Percentiles rank a stretch among this genome's conserved stretches.
Evolutionary conservation across 75 land plant genomes (phyloP).

Genomic region (Gnetum montanum): DNA sequence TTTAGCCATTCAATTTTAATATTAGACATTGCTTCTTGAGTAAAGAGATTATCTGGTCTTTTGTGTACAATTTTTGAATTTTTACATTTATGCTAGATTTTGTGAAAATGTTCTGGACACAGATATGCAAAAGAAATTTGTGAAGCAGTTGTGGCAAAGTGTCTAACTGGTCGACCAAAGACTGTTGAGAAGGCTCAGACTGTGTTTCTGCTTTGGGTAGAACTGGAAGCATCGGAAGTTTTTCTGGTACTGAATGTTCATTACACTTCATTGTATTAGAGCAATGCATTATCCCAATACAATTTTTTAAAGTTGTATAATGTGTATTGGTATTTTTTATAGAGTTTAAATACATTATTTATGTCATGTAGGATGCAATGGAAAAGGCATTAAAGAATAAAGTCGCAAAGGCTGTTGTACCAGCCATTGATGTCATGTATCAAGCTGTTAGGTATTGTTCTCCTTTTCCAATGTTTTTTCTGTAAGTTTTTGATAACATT

Average conservation of each 20-base stretch:
- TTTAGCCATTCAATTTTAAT: too few species aligned
- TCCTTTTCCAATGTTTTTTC: not conserved
- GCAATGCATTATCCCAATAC: too few species aligned
- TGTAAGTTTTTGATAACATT: not conserved
- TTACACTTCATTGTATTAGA: too few species aligned
- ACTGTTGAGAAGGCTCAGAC: slow-evolving; percentile 96
- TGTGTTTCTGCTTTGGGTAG: slow-evolving; percentile 85
- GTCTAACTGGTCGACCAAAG: slow-evolving; percentile 90
- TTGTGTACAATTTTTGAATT: too few species aligned
- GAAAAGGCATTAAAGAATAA: slow-evolving; percentile 98
- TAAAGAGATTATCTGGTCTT: too few species aligned
- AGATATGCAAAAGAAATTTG: slow-evolving; percentile 94
- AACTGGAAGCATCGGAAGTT: slow-evolving; percentile 88
- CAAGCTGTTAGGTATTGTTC: slow-evolving; percentile 80
- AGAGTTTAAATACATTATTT: too few species aligned
- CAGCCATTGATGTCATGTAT: slow-evolving; percentile 99
- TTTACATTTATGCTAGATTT: too few species aligned
- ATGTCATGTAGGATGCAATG: slow-evolving; percentile 76
- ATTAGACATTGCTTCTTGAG: too few species aligned
- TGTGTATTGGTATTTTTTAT: too few species aligned
- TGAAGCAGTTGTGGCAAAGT: slow-evolving; percentile 86
- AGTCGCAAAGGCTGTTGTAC: slow-evolving; percentile 98
- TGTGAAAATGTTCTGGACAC: slow-evolving; percentile 4
- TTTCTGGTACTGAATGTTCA: slow-evolving; percentile 86
- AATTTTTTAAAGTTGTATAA: too few species aligned